Evolutionary conservation across 176 grass and related monocot genomes (phyloP), one percentile per base, ranked within the genome.

Genomic region (Carex kokanica): DNA sequence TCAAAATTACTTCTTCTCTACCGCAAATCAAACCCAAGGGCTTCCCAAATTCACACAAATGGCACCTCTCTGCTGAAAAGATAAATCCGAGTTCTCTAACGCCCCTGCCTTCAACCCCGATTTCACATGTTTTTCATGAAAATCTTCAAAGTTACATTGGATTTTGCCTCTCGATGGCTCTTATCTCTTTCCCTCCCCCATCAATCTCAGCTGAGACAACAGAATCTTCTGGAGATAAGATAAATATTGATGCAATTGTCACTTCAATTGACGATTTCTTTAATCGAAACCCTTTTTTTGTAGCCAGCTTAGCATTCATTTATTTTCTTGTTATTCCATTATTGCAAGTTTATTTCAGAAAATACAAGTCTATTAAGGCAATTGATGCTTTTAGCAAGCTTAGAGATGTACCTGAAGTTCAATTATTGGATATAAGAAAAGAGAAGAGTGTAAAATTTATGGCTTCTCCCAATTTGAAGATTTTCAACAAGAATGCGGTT

Each of bases 331-430:
- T 90, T n/a, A 83, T 99, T 82, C 96, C 96, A 45, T 82, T 93
- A 27, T 65, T 81, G 54, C 79, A 99, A 86, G 91, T 83, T 51
- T 95, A 93, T 88, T 67, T 93, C 56, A 90, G 87, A 87, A 99
- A 99, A 80, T 95, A 85, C 68, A 99, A 99, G 86, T 41, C 80
- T n/a, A 83, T 95, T 73, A 87, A 79, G n/a, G 88, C 93, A 69
- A 86, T 95, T 71, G 91, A 99, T 83, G 93, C 93, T 34, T 95
- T 93, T 88, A 78, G 88, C 83, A 95, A 92, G 91, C 89, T 99
- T 34, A 88, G 89, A 11, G 89, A 93, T 74, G 82, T 85, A 53
- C 93, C 91, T 56, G 88, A 90, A 87, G 89, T 86, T 34, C 96
- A 92, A 80, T 82, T 99, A 83, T 85, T 99, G 21, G 96, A 99